Base-by-base conservation (phyloP, 73 alveolate species). In the Breviolum minutum region DNA sequence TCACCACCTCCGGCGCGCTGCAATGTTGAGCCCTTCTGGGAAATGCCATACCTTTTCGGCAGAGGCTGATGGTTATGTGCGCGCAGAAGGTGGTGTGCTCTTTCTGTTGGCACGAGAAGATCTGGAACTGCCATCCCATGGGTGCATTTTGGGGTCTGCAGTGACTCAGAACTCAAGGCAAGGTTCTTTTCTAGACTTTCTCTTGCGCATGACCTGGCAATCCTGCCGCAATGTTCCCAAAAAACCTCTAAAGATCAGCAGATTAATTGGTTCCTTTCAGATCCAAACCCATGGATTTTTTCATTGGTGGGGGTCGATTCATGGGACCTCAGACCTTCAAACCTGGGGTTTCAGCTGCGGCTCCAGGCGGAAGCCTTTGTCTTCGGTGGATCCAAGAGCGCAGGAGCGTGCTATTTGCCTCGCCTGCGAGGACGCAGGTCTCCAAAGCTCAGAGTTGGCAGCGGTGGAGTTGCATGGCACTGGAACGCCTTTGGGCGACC, bases 131-230 rank as follows among this genome's bases (percentile, higher is more conserved):
- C 95, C 82, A 1, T 86, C 95, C 8, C 80, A 69, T 27, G 79
- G 81, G 11, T 11, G 79, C 48, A 29, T 86, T 29, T 26, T 62
- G 95, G 95, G 95, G 64, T 86, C 95, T 14, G 95, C 95, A 16
- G 95, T 86, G 95, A 86, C 95, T 63, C 95, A 86, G 80, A 86
- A 86, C 95, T 86, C 95, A 19, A 86, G 63, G 81, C 73, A 26
- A 69, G 5, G 48, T 27, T 81, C 26, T 81, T 17, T 7, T 13
- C n/a, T 27, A 81, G 16, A 10, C 14, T 80, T 70, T 13, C 26
- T 73, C 19, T 20, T 73, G 12, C n/a, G n/a, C n/a, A n/a, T n/a
- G n/a, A n/a, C n/a, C n/a, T n/a, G 83, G n/a, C 80, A 24, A 24
- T 69, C 27, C 8, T 22, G 80, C 29, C 80, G 6, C 80, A 70